A percentile compares a stretch with the other conserved stretches of the same genome.
These are phyloP conservation scores for Yamadazyma kanchanaburiensis DNA, from an alignment of 1,139 yeast species.

Conservation along the genomic window DNA sequence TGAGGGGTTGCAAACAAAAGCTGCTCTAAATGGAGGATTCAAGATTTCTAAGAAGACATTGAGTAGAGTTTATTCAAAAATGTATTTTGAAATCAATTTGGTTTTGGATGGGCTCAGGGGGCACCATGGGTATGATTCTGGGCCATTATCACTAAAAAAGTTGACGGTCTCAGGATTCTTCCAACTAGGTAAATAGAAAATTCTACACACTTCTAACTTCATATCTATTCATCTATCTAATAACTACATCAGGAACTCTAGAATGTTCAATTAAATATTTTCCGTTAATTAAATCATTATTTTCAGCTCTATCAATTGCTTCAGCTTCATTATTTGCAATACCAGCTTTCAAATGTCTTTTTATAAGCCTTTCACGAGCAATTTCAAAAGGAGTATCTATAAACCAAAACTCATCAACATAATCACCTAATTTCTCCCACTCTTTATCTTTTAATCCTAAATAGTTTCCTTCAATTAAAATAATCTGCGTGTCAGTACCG, in stretches of 20 bases:
- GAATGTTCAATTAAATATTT: conserved; percentile 47
- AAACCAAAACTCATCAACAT: conserved; percentile 45
- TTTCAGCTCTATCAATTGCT: conserved; percentile 61
- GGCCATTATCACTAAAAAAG: too few relatives aligned
- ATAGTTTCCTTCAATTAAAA: conserved; percentile 67
- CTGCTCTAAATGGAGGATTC: too few relatives aligned
- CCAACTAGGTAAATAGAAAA: too few relatives aligned
- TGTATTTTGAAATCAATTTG: too few relatives aligned
- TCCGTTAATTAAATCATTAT: conserved; percentile 73
- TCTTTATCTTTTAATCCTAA: conserved; percentile 45
- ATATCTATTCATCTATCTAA: conserved; percentile 7
- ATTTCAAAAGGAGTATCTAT: conserved; percentile 40
- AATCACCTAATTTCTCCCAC: conserved; percentile 45
- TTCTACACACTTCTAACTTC: not conserved
- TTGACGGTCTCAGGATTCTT: too few relatives aligned
- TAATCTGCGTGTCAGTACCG: conserved; percentile 39
- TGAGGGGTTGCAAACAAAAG: too few relatives aligned
- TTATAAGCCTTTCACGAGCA: conserved; percentile 59
- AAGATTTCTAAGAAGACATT: too few relatives aligned
- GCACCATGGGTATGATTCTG: too few relatives aligned
- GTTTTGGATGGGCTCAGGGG: too few relatives aligned
- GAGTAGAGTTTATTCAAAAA: too few relatives aligned
- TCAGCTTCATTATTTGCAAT: conserved; percentile 52
- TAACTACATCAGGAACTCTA: conserved; percentile 16
- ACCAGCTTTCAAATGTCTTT: conserved; percentile 71